These are phyloP conservation scores for Podaxis sp. DNA, from an alignment of 768 basidiomycete species.

Conservation along the genomic window DNA sequence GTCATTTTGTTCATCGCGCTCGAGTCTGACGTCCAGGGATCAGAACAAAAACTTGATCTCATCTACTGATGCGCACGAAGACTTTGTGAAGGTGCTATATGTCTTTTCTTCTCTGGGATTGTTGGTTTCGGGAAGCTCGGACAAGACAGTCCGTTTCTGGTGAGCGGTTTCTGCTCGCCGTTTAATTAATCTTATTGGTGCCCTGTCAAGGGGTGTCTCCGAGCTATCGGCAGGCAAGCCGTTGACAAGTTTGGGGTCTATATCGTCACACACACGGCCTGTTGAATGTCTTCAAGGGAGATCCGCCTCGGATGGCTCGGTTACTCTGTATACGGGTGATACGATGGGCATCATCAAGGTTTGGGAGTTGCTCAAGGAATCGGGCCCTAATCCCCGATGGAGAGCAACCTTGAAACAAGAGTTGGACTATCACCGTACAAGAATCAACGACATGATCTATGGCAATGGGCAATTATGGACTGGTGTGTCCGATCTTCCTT, in stretches of 20 bases:
- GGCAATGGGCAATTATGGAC: constrained; percentile 85
- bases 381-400: constrained; percentile 44
- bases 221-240: constrained; percentile 38
- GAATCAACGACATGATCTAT: constrained; percentile 71
- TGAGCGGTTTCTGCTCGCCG: constrained; percentile 34
- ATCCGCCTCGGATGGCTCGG: constrained; percentile 41
- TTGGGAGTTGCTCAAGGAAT: constrained; percentile 66
- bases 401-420: constrained; percentile 51
- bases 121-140: constrained; percentile 85
- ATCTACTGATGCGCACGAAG: constrained; percentile 75
- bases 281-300: constrained; percentile 76
- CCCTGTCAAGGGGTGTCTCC: constrained; percentile 61
- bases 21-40: background rate
- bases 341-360: constrained; percentile 88
- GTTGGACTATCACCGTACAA: constrained; percentile 74
- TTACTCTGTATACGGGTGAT: constrained; percentile 78
- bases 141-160: constrained; percentile 89
- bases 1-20: background rate
- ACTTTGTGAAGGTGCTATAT: constrained; percentile 87
- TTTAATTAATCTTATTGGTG: background rate
- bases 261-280: constrained; percentile 86
- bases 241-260: constrained; percentile 57
- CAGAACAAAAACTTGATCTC: constrained; percentile 74
- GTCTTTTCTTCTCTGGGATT: constrained; percentile 66
- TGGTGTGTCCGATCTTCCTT: constrained; percentile 43